Evolutionary conservation across 2,329 filamentous ascomycete species (phyloP), one percentile per base, ranked within the genome.

Genomic region (Aureobasidium melanogenum): DNA sequence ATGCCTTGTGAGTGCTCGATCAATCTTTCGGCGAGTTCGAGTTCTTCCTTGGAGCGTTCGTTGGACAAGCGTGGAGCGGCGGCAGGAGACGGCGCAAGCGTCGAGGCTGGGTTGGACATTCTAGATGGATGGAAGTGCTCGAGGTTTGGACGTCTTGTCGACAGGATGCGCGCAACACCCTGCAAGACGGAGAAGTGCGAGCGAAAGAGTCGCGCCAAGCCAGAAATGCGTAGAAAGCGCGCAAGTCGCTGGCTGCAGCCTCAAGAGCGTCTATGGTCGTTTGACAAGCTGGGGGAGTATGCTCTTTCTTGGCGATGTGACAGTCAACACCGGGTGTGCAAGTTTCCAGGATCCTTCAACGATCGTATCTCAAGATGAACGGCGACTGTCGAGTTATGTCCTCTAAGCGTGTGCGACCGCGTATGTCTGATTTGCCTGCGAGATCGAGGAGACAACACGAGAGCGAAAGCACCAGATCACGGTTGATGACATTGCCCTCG

Each of bases 11-110:
- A 74, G 63, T 79, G 77, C 61, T 76, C 77, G 41, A 80, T 72
- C 28, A 81, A 74, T 64, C 77, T 76, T 64, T 76, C 74, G 14
- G 79, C 79, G 67, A 77, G 74, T 67, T 80, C 78, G 28, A 80
- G 70, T 65, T 81, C 79, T 69, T 80, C 75, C 65, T 74, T 74
- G 60, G 78, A 80, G 4, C 75, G 75, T 61, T 79, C 72, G 43
- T 74, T 68, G 24, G 74, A 73, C n/a, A 76, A 7, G 34, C 44
- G 56, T 41, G 56, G 24, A 19, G 19, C 44, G 32, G 39, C 34
- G 41, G 22, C 54, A n/a, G 54, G 54, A 15, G 41, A 36, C 17
- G 54, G 54, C 39, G 54, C 54, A 24, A 58, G 43, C n/a, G 43
- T 47, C 15, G 54, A 38, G n/a, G 36, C 41, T 38, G 41, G 39